These are phyloP conservation scores for Physaria fendleri DNA, from an alignment of 345 rosid genomes.

Conservation along the genomic window DNA sequence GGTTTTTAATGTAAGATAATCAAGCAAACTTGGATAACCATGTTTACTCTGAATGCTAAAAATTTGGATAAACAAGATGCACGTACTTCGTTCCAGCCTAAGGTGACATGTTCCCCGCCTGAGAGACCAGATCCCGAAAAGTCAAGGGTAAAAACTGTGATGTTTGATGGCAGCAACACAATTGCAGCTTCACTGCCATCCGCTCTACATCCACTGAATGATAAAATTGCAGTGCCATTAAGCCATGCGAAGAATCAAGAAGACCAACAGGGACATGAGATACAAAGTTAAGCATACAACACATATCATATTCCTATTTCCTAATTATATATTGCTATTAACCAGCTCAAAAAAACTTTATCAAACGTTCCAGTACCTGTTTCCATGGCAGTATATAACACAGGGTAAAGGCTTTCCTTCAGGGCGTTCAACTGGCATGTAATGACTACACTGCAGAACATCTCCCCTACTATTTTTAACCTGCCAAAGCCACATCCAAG, in stretches of 20 bases:
- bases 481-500: constrained; percentile 34
- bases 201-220: constrained; percentile 80
- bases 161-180: constrained; percentile 77
- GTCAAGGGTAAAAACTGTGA: constrained; percentile 87
- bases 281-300: background rate
- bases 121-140: constrained; percentile 92
- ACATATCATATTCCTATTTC: background rate
- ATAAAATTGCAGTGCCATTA: constrained; percentile 1
- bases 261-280: background rate
- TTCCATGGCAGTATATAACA: constrained; percentile 98
- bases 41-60: too few relatives aligned
- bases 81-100: constrained; percentile 89
- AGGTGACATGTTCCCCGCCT: constrained; percentile 78
- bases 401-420: constrained; percentile 81
- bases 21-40: background rate
- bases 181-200: constrained; percentile 95
- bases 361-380: constrained; percentile 46
- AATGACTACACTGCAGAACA: constrained; percentile 83
- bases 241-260: background rate
- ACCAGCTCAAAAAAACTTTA: background rate
- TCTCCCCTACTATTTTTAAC: constrained; percentile 69
- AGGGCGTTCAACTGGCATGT: constrained; percentile 59
- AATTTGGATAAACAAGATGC: background rate
- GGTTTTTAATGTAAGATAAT: background rate
- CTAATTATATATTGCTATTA: background rate